Conservation (phyloP, 176 grass and related monocot genomes). For the Zea luxurians region DNA sequence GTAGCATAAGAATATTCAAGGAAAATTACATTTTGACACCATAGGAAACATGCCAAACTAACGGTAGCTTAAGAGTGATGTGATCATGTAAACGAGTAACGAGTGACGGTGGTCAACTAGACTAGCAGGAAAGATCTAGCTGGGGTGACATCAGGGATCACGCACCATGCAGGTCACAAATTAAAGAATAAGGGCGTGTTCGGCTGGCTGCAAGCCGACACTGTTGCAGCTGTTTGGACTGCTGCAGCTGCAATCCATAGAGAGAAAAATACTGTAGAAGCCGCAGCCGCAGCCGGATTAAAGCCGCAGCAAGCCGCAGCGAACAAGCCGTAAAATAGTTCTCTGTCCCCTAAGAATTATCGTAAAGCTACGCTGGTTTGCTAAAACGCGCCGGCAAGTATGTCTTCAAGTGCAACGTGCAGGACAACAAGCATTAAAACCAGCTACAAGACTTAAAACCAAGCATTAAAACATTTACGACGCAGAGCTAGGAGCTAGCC, state of each 20-base stretch:
- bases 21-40: not conserved
- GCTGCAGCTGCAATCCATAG: too few relatives aligned
- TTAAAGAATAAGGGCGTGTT: too few relatives aligned
- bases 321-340: too few relatives aligned
- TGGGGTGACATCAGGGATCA: not conserved
- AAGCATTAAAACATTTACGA: not conserved
- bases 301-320: too few relatives aligned
- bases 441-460: too few relatives aligned
- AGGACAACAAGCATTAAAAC: not conserved
- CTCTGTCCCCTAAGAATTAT: slow-evolving; percentile 2
- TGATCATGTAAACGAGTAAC: not conserved
- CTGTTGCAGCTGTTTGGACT: too few relatives aligned
- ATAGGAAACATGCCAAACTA: not conserved
- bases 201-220: too few relatives aligned
- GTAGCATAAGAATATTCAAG: not conserved
- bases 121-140: too few relatives aligned
- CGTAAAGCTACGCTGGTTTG: not conserved
- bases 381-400: not conserved
- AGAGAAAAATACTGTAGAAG: too few relatives aligned
- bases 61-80: not conserved
- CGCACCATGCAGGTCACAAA: not conserved
- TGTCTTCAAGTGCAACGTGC: not conserved
- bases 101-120: not conserved
- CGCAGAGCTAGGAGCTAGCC: not conserved
- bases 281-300: too few relatives aligned